Base-by-base conservation (phyloP, 2,329 filamentous ascomycete species). In the Botrytis paeoniae region DNA sequence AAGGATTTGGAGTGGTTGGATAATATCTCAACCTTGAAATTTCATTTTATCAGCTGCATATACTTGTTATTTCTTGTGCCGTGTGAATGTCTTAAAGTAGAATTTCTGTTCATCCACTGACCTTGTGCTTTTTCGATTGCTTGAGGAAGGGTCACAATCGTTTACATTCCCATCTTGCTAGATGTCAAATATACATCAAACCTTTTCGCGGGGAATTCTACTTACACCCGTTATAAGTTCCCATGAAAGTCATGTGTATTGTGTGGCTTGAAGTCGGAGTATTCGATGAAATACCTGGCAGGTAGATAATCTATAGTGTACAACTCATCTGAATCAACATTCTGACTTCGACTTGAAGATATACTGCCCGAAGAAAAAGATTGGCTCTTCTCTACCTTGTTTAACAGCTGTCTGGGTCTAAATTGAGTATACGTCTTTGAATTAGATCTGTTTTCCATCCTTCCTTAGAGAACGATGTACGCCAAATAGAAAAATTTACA, bases 1-100 rank as follows among this genome's bases (percentile, higher is more conserved):
- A 51, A 66, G 43, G 45, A 51, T 51, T 51, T 37, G 12, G 63
- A 51, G 22, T 66, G 63, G 63, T 51, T 54, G 64, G 64, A 54
- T 68, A 68, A 68, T 54, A n/a, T 51, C 25, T 51, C 39, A 71
- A 71, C 69, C 69, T 65, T 71, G 69, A 65, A 63, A 71, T 39
- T n/a, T 54, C n/a, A 71, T 20, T 71, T 71, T 51, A 65, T 71
- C 69, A 57, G 69, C 69, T 71, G 69, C 43, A 63, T 51, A 9
- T 39, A 20, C 54, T 59, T 69, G 48, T 59, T 57, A 35, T 32
- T 69, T 57, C 10, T 25, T 32, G 48, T 69, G 66, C 68, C 54
- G 54, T 61, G 68, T 45, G 29, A 16, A 29, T 41, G 45, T 57
- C 60, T 64, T 32, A 22, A 54, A 71, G 43, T 9, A 48, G 54